These are phyloP conservation scores for Lentinula detonsa DNA, from an alignment of 768 basidiomycete genomes.

Conservation along the genomic window DNA sequence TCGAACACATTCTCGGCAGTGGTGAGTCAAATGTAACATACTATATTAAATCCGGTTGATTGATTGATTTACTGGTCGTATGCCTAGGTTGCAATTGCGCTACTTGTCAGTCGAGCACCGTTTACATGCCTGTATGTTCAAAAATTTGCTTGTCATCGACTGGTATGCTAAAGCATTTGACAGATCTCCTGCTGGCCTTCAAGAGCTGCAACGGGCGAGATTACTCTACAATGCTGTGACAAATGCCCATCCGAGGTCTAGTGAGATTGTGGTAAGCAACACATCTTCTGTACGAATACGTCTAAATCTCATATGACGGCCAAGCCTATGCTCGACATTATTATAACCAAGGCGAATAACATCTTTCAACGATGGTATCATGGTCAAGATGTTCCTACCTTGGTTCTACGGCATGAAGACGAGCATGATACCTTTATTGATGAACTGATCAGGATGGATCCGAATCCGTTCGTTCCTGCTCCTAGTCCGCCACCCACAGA, in stretches of 20 bases:
- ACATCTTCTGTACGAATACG: not conserved
- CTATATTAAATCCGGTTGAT: not conserved
- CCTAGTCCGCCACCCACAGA: conserved; percentile 17
- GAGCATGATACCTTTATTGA: conserved; percentile 9
- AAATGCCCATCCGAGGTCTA: conserved; percentile 37
- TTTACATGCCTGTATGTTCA: conserved; percentile 41
- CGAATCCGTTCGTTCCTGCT: conserved; percentile 12
- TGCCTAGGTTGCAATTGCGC: conserved; percentile 41
- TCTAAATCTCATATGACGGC: not conserved
- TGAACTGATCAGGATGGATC: conserved; percentile 9
- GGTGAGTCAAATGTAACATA: conserved; percentile 21
- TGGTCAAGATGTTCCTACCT: conserved; percentile 37
- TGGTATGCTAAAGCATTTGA: not conserved
- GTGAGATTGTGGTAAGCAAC: conserved; percentile 37
- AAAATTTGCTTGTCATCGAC: not conserved
- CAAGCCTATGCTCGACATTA: conserved; percentile 41
- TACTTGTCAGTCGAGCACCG: conserved; percentile 60
- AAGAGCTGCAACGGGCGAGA: conserved; percentile 49
- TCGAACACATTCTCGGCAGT: conserved; percentile 49
- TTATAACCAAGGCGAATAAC: conserved; percentile 46
- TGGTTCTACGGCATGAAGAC: conserved; percentile 34
- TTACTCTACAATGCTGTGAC: conserved; percentile 38
- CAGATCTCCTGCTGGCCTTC: conserved; percentile 49
- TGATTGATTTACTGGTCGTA: not conserved
- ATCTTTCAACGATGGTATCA: conserved; percentile 42